phyloP scores from a whole-genome alignment of 73 alveolate species.

The Tetrahymena malaccensis region DNA sequence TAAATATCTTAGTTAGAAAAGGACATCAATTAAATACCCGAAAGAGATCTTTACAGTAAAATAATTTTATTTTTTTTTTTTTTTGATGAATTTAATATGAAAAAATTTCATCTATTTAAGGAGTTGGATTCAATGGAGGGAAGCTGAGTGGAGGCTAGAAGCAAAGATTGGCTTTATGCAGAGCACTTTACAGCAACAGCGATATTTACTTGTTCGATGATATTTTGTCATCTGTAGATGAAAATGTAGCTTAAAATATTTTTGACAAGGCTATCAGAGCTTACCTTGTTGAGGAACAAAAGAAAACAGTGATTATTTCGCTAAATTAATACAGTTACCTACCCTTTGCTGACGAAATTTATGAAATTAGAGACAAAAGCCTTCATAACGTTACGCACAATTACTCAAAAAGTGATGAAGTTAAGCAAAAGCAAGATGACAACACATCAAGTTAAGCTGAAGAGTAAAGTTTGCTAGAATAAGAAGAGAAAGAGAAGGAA shows the following conservation, averaged over 20 bases:
- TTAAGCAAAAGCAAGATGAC: not conserved
- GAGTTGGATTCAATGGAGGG: conserved; percentile 42
- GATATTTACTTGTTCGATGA: conserved; percentile 34
- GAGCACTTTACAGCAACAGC: conserved; percentile 21
- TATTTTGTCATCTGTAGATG: conserved; percentile 34
- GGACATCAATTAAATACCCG: not conserved
- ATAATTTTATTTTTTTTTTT: not conserved
- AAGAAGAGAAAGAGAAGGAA: conserved; percentile 16
- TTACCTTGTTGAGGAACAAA: conserved; percentile 1
- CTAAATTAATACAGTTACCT: conserved; percentile 16
- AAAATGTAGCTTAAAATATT: conserved; percentile 34
- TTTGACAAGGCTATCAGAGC: conserved; percentile 21
- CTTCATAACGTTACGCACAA: not conserved
- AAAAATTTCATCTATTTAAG: not conserved
- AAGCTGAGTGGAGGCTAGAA: conserved; percentile 44
- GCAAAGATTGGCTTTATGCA: conserved; percentile 20
- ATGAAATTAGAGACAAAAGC: not conserved
- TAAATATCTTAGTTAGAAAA: not conserved
- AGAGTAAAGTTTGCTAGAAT: not conserved
- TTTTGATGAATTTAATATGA: not conserved
- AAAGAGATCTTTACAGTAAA: not conserved
- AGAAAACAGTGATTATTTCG: conserved; percentile 12
- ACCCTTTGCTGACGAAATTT: conserved; percentile 18
- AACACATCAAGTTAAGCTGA: not conserved
- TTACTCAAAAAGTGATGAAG: conserved; percentile 1